phyloP scores from a whole-genome alignment of 371 early-diverging fungal genomes.

The Sporodiniella umbellata region DNA sequence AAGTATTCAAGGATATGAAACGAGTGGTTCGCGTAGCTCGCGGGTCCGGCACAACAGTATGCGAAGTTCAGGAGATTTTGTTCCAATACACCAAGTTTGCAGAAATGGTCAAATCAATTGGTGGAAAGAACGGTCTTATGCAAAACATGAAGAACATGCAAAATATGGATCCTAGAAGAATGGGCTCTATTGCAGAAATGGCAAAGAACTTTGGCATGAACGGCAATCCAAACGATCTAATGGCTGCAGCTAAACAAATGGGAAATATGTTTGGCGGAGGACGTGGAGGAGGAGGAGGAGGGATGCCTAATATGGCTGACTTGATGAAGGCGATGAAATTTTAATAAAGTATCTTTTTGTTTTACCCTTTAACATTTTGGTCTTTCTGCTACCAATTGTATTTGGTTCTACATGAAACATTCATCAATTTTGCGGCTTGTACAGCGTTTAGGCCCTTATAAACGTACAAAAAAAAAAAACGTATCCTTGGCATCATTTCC shows the following conservation, averaged over 20 bases:
- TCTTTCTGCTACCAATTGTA: no score
- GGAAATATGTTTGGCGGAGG: constrained; percentile 54
- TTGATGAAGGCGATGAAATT: constrained; percentile 61
- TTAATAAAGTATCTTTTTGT: constrained; percentile 3
- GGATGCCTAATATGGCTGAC: constrained; percentile 65
- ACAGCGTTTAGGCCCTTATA: no score
- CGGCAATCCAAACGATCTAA: constrained; percentile 27
- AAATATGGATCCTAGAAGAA: constrained; percentile 40
- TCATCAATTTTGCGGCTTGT: no score
- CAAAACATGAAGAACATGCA: constrained; percentile 51
- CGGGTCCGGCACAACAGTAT: constrained; percentile 87
- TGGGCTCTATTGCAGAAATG: constrained; percentile 19
- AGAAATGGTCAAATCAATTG: constrained; percentile 95
- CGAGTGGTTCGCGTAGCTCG: constrained; percentile 87
- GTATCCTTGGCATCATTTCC: no score
- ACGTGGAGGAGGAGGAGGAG: constrained; percentile 40
- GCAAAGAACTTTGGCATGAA: constrained; percentile 5
- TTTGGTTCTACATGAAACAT: no score
- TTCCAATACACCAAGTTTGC: constrained; percentile 83
- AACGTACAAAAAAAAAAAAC: no score
- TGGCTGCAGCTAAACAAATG: constrained; percentile 69
- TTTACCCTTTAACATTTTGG: no score
- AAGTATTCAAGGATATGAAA: constrained; percentile 78
- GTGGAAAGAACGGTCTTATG: constrained; percentile 88
- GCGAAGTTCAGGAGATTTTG: constrained; percentile 87